Base-by-base conservation (phyloP, 1,139 yeast genomes). In the Candida tetrigidarum region DNA sequence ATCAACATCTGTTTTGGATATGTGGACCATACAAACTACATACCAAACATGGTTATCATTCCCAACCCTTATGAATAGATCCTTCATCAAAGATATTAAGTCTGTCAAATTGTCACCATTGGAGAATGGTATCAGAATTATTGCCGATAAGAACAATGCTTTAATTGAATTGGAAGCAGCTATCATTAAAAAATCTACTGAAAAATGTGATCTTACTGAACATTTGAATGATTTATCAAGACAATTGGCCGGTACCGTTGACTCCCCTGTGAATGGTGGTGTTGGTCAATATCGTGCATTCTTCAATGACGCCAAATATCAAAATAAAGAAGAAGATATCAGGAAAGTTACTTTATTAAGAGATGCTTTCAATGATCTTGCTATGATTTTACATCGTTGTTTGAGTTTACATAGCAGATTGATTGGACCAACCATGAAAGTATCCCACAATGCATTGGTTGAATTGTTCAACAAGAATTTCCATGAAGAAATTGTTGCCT, bases 191-290 rank as follows among this genome's bases (percentile, higher is more conserved):
- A 75, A 81, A 3, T 68, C 80, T 52, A 82, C 75, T 58, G 84
- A 82, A 32, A 78, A 79, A 52, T 71, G 75, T 1, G 81, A 77
- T 43, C 69, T 68, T 48, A 65, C 72, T 6, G 66, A 83, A 8
- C 62, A 81, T 47, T 78, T 86, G 64, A 76, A 78, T 59, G 91
- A 84, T 60, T 73, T 90, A 48, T 86, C 93, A 9, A 76, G 96
- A 65, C 84, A 83, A 54, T 71, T 90, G 44, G 81, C 93, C 0
- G 97, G 97, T 39, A 88, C 97, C 0, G 93, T 90, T 46, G 96
- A 90, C 60, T 83, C 96, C 0, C 97, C 97, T 5, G 95, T 90
- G 9, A 90, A 90, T 62, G 97, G 97, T 30, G 97, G 97, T 47
- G 89, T 90, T 52, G 89, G 90, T 4, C 90, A 87, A 58, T 90